These are phyloP conservation scores for Tinospora cordifolia DNA, from an alignment of 164 flowering plant species.

Conservation along the genomic window DNA sequence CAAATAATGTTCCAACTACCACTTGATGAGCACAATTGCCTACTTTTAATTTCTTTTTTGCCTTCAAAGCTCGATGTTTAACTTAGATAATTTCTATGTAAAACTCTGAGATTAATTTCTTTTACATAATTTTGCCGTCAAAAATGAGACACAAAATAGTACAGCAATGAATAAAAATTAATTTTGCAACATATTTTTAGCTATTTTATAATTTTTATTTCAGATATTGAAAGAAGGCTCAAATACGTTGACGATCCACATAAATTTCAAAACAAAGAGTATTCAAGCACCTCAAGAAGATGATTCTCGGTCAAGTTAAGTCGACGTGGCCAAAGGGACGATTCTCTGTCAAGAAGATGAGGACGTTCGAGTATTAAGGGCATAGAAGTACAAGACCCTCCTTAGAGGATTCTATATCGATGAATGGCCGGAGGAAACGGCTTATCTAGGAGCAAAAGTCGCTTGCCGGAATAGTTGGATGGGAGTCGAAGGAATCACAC, in stretches of 20 bases:
- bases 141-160: neutral
- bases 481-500: no score
- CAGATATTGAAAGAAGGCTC: neutral
- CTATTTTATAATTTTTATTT: slow-evolving; percentile 1
- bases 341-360: no score
- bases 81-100: neutral
- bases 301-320: no score
- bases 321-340: no score
- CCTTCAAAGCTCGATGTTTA: neutral
- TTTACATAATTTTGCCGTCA: neutral
- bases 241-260: neutral
- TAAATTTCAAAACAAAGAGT: neutral
- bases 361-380: no score
- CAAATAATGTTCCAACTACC: neutral
- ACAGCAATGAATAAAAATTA: neutral
- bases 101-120: neutral
- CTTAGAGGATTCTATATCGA: no score
- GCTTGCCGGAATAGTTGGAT: no score
- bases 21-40: neutral
- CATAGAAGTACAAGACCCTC: no score
- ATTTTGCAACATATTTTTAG: neutral
- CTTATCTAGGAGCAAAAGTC: no score
- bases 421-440: no score
- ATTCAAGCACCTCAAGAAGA: no score
- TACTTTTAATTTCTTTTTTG: neutral